Base-by-base conservation (phyloP, 371 early-diverging fungal genomes). In the Conidiobolus incongruus region DNA sequence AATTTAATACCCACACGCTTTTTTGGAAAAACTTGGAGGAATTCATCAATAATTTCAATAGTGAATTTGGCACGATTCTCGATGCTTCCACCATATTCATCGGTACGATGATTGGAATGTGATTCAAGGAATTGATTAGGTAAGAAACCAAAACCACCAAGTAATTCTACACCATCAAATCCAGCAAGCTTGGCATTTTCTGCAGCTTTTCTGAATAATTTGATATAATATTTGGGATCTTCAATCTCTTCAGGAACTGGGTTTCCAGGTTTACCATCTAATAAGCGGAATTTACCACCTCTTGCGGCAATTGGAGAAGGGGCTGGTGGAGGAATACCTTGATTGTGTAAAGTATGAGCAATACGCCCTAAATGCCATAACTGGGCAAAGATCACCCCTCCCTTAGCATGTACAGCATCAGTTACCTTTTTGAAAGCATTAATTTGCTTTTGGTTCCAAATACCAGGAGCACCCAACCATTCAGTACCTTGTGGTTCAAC, bases 11-110 rank as follows among this genome's bases (percentile, higher is more conserved):
- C 72, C 5, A 72, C 65, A 53, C 67, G 68, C 38, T 90, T 87
- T 1, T 72, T 59, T 19, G 68, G 63, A 7, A 82, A 86, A 1
- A 90, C 44, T 23, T 89, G 72, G 42, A 83, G 63, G 48, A 79
- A 84, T 29, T 84, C 62, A 7, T 58, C 41, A 20, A 63, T 40
- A 15, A 65, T 49, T 35, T 70, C 63, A 0, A 56, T 32, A 12
- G 52, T 33, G 37, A 72, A 62, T 15, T 70, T 59, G 30, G 52
- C 34, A 0, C 72, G 61, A 49, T 70, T 70, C 42, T 70, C 63
- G 30, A 58, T 45, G 5, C 56, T 53, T 8, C 68, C 69, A 23
- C 68, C 67, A 48, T 72, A 80, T n/a, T 52, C 50, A 53, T 80
- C 77, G 0, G 68, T 67, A 23, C 80, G 64, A 11, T 52, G 32